These are phyloP conservation scores for Digitaria exilis DNA, from an alignment of 202 grass and related monocot genomes.

Conservation along the genomic window DNA sequence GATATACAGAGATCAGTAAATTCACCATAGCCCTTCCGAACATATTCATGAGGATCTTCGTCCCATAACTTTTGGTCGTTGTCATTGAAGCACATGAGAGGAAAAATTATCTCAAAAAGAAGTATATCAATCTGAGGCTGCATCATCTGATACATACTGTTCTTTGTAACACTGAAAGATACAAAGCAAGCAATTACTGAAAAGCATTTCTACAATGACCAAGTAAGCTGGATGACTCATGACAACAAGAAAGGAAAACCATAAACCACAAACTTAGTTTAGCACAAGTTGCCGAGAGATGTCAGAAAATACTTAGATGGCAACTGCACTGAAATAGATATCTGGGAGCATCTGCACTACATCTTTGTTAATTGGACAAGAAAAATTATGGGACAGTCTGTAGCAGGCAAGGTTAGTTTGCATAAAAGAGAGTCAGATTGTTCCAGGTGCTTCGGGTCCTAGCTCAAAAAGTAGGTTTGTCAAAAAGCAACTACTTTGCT, in stretches of 20 bases:
- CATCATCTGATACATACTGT: slow-evolving; percentile 93
- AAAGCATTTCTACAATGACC: not conserved
- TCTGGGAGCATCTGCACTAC: not conserved
- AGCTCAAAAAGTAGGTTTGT: not conserved
- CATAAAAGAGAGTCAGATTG: not conserved
- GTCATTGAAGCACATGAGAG: slow-evolving; percentile 98
- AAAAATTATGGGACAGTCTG: not conserved
- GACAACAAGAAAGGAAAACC: not conserved
- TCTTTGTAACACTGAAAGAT: slow-evolving; percentile 84
- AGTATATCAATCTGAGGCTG: slow-evolving; percentile 81
- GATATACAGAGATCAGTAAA: slow-evolving; percentile 26
- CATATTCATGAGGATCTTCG: slow-evolving; percentile 99
- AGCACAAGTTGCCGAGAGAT: not conserved
- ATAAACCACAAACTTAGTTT: slow-evolving; percentile 15
- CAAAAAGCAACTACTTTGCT: not conserved
- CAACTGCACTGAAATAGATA: not conserved
- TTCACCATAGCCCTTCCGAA: slow-evolving; percentile 96
- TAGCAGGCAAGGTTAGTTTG: not conserved
- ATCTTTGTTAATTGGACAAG: not conserved
- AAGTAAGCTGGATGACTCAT: not conserved
- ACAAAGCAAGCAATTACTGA: slow-evolving; percentile 27
- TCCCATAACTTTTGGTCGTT: slow-evolving; percentile 91
- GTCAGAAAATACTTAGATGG: not conserved
- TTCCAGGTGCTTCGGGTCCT: not conserved
- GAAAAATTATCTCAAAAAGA: slow-evolving; percentile 96